phyloP scores from a whole-genome alignment of 164 flowering plant genomes.

The Dillenia turbinata region DNA sequence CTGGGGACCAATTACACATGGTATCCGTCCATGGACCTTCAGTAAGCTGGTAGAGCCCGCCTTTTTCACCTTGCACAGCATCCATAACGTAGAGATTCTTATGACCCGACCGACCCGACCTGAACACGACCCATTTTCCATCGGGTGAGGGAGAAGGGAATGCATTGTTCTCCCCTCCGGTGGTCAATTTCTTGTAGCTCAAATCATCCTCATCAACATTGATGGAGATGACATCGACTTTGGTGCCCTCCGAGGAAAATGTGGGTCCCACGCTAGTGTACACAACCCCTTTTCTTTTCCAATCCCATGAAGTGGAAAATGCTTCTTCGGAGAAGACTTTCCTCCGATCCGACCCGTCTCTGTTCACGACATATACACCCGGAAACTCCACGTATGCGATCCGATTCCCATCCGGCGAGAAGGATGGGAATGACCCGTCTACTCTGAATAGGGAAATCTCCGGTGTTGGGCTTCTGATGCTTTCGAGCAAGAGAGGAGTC shows the following conservation, averaged over 20 bases:
- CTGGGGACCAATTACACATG: conserved; percentile 91
- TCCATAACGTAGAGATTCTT: conserved; percentile 90
- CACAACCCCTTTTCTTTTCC: conserved; percentile 56
- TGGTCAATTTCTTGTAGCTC: conserved; percentile 39
- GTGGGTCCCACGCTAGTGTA: conserved; percentile 71
- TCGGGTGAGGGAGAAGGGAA: conserved; percentile 89
- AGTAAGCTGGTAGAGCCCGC: conserved; percentile 50
- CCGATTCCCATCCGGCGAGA: conserved; percentile 71
- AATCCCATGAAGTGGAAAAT: conserved; percentile 82
- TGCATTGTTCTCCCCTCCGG: conserved; percentile 74
- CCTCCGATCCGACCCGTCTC: conserved; percentile 63
- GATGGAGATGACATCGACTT: conserved; percentile 66
- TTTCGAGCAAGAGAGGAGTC: conserved; percentile 47
- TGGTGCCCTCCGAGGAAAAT: conserved; percentile 54
- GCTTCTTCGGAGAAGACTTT: conserved; percentile 32
- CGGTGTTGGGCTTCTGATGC: conserved; percentile 34
- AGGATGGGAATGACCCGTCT: conserved; percentile 82
- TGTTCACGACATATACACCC: conserved; percentile 64
- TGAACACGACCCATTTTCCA: conserved; percentile 76
- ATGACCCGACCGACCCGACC: conserved; percentile 78
- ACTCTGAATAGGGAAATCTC: conserved; percentile 57
- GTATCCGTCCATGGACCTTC: conserved; percentile 93
- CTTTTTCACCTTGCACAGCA: conserved; percentile 62
- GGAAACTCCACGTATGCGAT: conserved; percentile 64
- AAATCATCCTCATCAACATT: conserved; percentile 29